Conservation (phyloP, 495 filamentous ascomycete species). For the Penicillium ochrochloron region DNA sequence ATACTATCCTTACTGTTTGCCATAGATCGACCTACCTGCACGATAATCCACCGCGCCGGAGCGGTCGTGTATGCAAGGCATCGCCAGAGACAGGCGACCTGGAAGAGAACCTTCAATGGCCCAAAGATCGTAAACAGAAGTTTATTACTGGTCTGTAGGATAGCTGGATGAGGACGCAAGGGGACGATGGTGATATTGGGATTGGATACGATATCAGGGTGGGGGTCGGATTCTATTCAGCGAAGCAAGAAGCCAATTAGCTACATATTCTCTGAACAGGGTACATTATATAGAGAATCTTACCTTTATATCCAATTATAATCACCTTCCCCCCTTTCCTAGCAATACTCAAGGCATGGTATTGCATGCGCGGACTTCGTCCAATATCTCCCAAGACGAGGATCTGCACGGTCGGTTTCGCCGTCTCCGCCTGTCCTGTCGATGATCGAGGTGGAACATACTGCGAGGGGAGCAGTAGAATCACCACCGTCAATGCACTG, state of each 20-base stretch:
- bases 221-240: slow-evolving; percentile 64
- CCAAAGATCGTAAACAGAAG: slow-evolving; percentile 79
- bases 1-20: not conserved
- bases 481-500: slow-evolving; percentile 53
- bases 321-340: slow-evolving; percentile 79
- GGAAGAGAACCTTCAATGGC: slow-evolving; percentile 86
- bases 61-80: slow-evolving; percentile 74
- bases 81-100: slow-evolving; percentile 69
- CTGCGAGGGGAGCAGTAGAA: slow-evolving; percentile 56
- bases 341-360: slow-evolving; percentile 93
- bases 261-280: not conserved
- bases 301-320: slow-evolving; percentile 87
- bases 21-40: slow-evolving; percentile 57
- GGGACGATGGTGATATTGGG: slow-evolving; percentile 69
- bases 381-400: slow-evolving; percentile 99
- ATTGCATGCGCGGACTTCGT: slow-evolving; percentile 96
- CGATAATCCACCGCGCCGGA: slow-evolving; percentile 78
- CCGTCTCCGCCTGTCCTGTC: slow-evolving; percentile 10
- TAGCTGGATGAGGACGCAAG: slow-evolving; percentile 62
- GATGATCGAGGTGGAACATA: slow-evolving; percentile 39
- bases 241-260: not conserved
- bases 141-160: slow-evolving; percentile 68
- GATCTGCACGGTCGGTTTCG: slow-evolving; percentile 65
- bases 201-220: slow-evolving; percentile 72
- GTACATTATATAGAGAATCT: not conserved